Evolutionary conservation across 257 asterid genomes (phyloP).

Genomic region (Rauvolfia tetraphylla): DNA sequence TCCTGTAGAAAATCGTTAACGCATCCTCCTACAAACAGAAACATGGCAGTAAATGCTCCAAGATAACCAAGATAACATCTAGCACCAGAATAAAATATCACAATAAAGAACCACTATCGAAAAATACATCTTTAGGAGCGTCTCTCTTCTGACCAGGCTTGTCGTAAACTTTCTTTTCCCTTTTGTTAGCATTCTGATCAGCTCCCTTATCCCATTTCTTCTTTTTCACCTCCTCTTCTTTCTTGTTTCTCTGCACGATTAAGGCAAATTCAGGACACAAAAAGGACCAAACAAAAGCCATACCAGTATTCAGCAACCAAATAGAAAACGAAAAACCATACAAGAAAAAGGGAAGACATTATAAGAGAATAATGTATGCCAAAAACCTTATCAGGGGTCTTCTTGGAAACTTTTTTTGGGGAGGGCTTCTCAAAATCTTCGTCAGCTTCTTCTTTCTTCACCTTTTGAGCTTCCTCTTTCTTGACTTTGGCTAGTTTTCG

Average conservation of each 20-base stretch:
- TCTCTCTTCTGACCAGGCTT: constrained; percentile 92
- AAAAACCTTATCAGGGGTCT: constrained; percentile 15
- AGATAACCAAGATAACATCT: background rate
- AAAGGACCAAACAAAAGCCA: background rate
- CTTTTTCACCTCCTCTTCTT: constrained; percentile 31
- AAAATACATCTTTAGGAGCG: constrained; percentile 61
- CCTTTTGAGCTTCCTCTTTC: constrained; percentile 23
- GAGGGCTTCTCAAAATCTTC: constrained; percentile 38
- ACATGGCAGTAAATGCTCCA: background rate
- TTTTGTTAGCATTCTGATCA: constrained; percentile 44
- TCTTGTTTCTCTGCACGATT: constrained; percentile 31
- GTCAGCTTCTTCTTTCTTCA: constrained; percentile 45
- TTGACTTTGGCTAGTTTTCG: constrained; percentile 28
- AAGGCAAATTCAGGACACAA: constrained; percentile 16
- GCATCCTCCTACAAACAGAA: constrained; percentile 70
- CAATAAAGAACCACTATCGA: background rate
- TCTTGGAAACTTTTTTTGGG: constrained; percentile 13
- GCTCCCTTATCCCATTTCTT: constrained; percentile 37
- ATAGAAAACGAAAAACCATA: background rate
- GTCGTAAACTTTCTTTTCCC: constrained; percentile 61
- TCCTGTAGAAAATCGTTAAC: constrained; percentile 72
- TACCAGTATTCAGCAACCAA: background rate
- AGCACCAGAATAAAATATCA: background rate
- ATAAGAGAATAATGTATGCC: background rate
- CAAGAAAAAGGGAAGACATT: background rate